These are phyloP conservation scores for Tilletia walkeri DNA, from an alignment of 1,284 basidiomycete genomes.

Conservation along the genomic window DNA sequence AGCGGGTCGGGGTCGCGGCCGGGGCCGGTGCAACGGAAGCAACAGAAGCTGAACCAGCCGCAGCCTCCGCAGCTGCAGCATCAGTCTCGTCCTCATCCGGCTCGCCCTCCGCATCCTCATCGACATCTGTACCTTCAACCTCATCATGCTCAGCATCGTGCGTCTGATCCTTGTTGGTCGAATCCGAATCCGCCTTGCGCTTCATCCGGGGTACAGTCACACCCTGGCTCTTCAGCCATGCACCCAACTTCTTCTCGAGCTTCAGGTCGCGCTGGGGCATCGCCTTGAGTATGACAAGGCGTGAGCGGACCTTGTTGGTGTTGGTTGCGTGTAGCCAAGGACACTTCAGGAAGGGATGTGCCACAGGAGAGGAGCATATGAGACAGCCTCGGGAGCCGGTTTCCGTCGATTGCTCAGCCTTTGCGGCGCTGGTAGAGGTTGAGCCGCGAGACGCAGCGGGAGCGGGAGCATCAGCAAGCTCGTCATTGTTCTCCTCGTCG, in stretches of 20 bases:
- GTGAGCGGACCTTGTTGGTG: neutral
- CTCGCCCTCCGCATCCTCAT: slow-evolving; percentile 10
- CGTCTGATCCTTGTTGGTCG: neutral
- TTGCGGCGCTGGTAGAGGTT: neutral
- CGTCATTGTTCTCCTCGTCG: slow-evolving; percentile 2
- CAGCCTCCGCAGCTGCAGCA: slow-evolving; percentile 9
- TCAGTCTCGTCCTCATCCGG: slow-evolving; percentile 7
- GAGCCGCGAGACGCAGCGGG: neutral
- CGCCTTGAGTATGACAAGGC: slow-evolving; percentile 4
- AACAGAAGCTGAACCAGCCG: neutral
- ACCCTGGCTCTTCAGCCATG: slow-evolving; percentile 3
- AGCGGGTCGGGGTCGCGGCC: neutral
- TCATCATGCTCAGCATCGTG: neutral
- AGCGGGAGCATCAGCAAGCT: slow-evolving; percentile 1
- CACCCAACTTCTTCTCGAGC: slow-evolving; percentile 6
- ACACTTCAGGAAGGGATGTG: neutral
- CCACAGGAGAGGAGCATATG: neutral
- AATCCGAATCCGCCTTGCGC: neutral
- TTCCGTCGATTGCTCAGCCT: neutral
- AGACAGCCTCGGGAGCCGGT: neutral
- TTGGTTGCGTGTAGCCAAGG: neutral
- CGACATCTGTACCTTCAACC: neutral
- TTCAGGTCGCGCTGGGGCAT: neutral
- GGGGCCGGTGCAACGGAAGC: neutral
- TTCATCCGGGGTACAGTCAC: neutral